A percentile compares a stretch with the other conserved stretches of the same genome.
Evolutionary conservation across 768 basidiomycete species (phyloP).

Genomic region (Cystobasidium onofrii): DNA sequence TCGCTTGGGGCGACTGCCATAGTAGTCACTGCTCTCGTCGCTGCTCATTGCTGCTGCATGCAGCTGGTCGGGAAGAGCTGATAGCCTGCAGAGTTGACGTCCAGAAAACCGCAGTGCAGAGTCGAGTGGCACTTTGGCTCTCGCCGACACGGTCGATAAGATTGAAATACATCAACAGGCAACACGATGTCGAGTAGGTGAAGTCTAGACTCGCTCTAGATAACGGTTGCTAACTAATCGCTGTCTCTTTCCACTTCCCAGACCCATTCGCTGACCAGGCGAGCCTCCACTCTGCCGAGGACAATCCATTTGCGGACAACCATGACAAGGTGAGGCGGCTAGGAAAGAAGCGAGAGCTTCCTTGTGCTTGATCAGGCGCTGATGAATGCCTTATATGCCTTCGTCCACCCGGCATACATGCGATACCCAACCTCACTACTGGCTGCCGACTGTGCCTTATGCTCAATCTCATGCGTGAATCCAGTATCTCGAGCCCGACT

Average conservation of each 20-base stretch:
- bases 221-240: too few species aligned
- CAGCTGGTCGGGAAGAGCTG: neutral
- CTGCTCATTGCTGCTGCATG: neutral
- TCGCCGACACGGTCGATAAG: neutral
- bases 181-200: neutral
- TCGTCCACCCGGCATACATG: too few species aligned
- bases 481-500: constrained; percentile 27
- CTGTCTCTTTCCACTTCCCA: neutral
- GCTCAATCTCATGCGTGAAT: neutral
- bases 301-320: constrained; percentile 30
- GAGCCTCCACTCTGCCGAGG: neutral
- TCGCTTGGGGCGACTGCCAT: constrained; percentile 5
- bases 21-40: constrained; percentile 2
- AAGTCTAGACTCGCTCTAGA: too few species aligned
- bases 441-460: neutral
- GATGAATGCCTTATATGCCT: too few species aligned
- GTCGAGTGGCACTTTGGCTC: neutral
- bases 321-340: neutral
- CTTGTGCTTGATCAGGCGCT: too few species aligned
- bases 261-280: constrained; percentile 22
- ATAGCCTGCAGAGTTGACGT: neutral
- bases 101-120: neutral
- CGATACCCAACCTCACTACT: neutral
- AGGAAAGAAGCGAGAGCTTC: too few species aligned
- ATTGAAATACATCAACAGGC: too few species aligned